Conservation (phyloP, 768 basidiomycete species). For the Cyathus striatus region DNA sequence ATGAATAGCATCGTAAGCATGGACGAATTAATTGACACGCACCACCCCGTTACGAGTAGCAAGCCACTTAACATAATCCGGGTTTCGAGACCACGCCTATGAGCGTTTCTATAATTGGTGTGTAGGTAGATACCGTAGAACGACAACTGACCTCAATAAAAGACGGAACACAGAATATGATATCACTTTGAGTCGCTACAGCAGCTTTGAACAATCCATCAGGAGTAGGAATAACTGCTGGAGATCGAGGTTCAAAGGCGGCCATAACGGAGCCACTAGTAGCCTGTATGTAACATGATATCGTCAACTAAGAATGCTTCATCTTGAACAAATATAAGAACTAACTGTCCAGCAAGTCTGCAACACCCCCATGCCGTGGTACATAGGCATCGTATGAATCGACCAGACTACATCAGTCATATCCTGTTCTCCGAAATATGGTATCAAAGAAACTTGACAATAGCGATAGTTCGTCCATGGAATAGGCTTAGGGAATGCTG, state of each 20-base stretch:
- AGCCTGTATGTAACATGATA: too few species aligned
- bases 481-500: constrained; percentile 16
- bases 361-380: constrained; percentile 22
- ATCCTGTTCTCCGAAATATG: constrained; percentile 18
- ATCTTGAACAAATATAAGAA: constrained; percentile 14
- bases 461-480: constrained; percentile 8
- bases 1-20: background rate
- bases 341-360: constrained; percentile 12
- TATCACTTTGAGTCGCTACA: constrained; percentile 11
- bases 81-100: constrained; percentile 11
- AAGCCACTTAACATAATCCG: constrained; percentile 1
- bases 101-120: background rate
- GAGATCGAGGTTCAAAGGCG: constrained; percentile 20
- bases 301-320: constrained; percentile 3
- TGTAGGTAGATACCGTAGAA: background rate
- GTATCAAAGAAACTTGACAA: constrained; percentile 8
- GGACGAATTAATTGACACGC: constrained; percentile 12
- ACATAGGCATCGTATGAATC: constrained; percentile 23
- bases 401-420: constrained; percentile 15
- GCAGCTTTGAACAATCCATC: constrained; percentile 19
- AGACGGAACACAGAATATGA: constrained; percentile 21
- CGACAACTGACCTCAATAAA: constrained; percentile 23
- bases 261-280: constrained; percentile 17
- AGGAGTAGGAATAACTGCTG: constrained; percentile 20
- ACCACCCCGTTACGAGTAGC: constrained; percentile 20